Base-by-base conservation (phyloP, 2,329 filamentous ascomycete species). In the Aspergillus brasiliensis region DNA sequence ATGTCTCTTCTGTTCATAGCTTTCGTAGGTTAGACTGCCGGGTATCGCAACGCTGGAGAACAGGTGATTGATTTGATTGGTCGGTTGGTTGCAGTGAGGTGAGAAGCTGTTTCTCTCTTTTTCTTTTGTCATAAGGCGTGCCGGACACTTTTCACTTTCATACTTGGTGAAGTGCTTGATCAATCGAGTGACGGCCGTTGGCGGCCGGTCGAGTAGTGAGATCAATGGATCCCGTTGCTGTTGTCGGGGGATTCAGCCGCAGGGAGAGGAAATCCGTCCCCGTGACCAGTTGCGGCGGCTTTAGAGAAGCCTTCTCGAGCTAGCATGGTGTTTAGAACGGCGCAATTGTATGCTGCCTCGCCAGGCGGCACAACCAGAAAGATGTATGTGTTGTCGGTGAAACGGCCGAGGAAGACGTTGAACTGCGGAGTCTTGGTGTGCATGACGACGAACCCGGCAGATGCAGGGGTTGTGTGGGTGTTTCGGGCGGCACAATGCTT, bases 301-400 rank as follows among this genome's bases (percentile, higher is more conserved):
- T 86, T 84, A n/a, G 82, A 82, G 73, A 98, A 97, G 65, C 91
- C 90, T 67, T 91, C 88, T 48, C 92, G 85, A 0, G 92, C 93
- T 60, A 96, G 89, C 76, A 91, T 88, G 65, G 94, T 95, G 73
- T 97, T 97, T 65, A 97, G 83, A 75, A 95, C 87, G 11, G 93
- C 93, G 56, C 91, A 88, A 69, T 98, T 97, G 81, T 96, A 96
- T 5, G 91, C 86, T 19, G 91, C 91, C 76, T 98, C 94, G 23
- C 93, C 93, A 0, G 94, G 92, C 0, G 95, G 93, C 65, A 97
- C 86, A 37, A 96, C 89, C 8, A 96, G 91, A 71, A 96, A 91
- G 61, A 99, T 88, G 72, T 98, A 98, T 2, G 95, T 99, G 77
- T 99, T 99, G 56, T 95, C 96, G 2, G 95, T 99, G 67, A 99